Base-by-base conservation (phyloP, 768 basidiomycete species). In the Udeniomyces megalosporus region DNA sequence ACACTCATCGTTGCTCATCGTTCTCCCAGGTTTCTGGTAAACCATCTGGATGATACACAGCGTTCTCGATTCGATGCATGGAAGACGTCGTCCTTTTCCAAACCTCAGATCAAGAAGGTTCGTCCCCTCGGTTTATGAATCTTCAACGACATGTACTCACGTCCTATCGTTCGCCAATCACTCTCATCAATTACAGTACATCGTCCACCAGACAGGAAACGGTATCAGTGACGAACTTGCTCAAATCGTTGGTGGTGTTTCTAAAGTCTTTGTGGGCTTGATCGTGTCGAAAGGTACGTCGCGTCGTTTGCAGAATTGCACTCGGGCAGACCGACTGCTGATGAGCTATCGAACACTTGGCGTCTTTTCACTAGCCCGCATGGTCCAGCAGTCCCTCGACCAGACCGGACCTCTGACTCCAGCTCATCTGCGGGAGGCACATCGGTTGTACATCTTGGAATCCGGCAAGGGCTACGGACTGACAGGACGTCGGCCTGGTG, bases 241-340 rank as follows among this genome's bases (percentile, higher is more conserved):
- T 1, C 88, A 90, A 66, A 82, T 91, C 48, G 84, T 92, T 2
- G 88, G 88, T 5, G 90, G 90, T 65, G 85, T 93, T 61, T 80
- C 81, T 15, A 93, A 92, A 70, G 88, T 93, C 0, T 93, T 91
- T 64, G 88, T 93, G 3, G 90, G 90, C 2, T 89, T 92, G 72
- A 86, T 93, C 5, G 80, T 91, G 20, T 89, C 91, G 70, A 86
- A 85, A 75, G 88, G 88, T 87, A 53, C 60, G 77, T n/a, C n/a
- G n/a, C n/a, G n/a, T n/a, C n/a, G n/a, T n/a, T n/a, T n/a, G n/a
- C n/a, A n/a, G n/a, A n/a, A n/a, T n/a, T n/a, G n/a, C n/a, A n/a
- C n/a, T n/a, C n/a, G n/a, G n/a, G n/a, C n/a, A n/a, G n/a, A n/a
- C n/a, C 26, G n/a, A 35, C 28, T 44, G 28, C 50, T 44, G 2